These are phyloP conservation scores for Aspergillus caelatus DNA, from an alignment of 2,329 filamentous ascomycete genomes.

Conservation along the genomic window DNA sequence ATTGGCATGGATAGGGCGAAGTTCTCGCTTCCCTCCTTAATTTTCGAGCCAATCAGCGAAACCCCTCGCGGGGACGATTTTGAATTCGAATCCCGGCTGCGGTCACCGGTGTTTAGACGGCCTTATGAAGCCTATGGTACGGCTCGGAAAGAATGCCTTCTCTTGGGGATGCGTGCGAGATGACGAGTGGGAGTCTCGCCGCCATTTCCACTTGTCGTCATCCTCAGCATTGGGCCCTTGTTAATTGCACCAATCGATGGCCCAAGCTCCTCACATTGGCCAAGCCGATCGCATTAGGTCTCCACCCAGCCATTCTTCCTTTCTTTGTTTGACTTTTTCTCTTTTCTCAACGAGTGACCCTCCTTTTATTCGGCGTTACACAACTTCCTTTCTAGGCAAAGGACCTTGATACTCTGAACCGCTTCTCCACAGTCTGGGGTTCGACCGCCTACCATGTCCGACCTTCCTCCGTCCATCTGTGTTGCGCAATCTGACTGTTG, in stretches of 20 bases:
- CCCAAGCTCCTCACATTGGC: constrained; percentile 35
- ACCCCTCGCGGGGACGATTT: constrained; percentile 27
- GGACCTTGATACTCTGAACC: constrained; percentile 1
- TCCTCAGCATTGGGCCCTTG: constrained; percentile 21
- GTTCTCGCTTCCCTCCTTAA: constrained; percentile 16
- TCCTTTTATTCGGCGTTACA: constrained; percentile 11
- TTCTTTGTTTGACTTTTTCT: constrained; percentile 8
- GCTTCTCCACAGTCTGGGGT: constrained; percentile 26
- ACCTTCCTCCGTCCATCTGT: background rate
- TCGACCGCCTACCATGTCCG: constrained; percentile 9
- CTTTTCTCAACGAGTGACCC: constrained; percentile 4
- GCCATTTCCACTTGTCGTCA: constrained; percentile 19
- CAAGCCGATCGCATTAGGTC: constrained; percentile 34
- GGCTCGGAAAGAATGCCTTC: background rate
- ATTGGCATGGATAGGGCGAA: constrained; percentile 27
- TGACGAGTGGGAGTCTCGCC: constrained; percentile 1
- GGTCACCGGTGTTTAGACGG: constrained; percentile 19
- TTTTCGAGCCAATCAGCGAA: constrained; percentile 34
- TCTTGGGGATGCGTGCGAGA: background rate
- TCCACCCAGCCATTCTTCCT: constrained; percentile 7
- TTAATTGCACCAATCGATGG: constrained; percentile 28
- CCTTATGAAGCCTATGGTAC: constrained; percentile 9
- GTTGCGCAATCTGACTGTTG: constrained; percentile 17
- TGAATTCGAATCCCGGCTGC: constrained; percentile 30
- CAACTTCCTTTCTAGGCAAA: constrained; percentile 1